Evolutionary conservation across 2,329 filamentous ascomycete genomes (phyloP).

Genomic region (Plectosphaerella plurivora): DNA sequence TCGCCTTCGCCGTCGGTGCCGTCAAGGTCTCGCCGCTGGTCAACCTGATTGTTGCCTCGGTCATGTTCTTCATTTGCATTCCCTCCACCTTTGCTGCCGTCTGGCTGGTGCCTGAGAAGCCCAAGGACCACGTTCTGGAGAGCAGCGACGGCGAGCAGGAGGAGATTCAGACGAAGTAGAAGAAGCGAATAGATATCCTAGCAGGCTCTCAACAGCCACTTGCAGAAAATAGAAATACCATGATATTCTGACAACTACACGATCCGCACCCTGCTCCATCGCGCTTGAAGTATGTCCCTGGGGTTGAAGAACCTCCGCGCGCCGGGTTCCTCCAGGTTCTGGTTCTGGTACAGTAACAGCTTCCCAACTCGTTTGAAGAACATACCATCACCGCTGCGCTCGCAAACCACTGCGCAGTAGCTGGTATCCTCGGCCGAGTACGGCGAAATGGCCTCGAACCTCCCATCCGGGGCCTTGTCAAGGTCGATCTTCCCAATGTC

Average conservation of each 20-base stretch:
- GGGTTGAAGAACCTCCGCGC: too few relatives aligned
- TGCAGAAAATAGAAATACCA: too few relatives aligned
- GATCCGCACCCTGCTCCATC: too few relatives aligned
- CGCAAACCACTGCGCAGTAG: not conserved
- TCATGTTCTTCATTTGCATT: slow-evolving; percentile 38
- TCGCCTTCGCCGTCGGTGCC: slow-evolving; percentile 43
- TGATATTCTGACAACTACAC: too few relatives aligned
- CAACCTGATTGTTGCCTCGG: slow-evolving; percentile 42
- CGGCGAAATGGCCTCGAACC: not conserved
- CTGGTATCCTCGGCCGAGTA: not conserved
- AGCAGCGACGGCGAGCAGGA: not conserved
- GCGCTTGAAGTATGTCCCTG: too few relatives aligned
- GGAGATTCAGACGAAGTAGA: not conserved
- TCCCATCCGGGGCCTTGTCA: not conserved
- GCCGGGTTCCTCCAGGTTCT: too few relatives aligned
- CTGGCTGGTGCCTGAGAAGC: slow-evolving; percentile 30
- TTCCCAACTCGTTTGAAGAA: too few relatives aligned
- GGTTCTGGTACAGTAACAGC: too few relatives aligned
- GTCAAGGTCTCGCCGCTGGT: slow-evolving; percentile 39
- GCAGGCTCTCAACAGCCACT: too few relatives aligned
- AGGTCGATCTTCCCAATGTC: not conserved
- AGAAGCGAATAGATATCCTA: not conserved
- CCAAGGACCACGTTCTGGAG: slow-evolving; percentile 13
- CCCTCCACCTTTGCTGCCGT: slow-evolving; percentile 29
- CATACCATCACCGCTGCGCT: not conserved